Percentiles rank a stretch among this genome's conserved stretches.
Evolutionary conservation across 148 eudicot genomes (phyloP).

Genomic region (Chenopodium quinoa): DNA sequence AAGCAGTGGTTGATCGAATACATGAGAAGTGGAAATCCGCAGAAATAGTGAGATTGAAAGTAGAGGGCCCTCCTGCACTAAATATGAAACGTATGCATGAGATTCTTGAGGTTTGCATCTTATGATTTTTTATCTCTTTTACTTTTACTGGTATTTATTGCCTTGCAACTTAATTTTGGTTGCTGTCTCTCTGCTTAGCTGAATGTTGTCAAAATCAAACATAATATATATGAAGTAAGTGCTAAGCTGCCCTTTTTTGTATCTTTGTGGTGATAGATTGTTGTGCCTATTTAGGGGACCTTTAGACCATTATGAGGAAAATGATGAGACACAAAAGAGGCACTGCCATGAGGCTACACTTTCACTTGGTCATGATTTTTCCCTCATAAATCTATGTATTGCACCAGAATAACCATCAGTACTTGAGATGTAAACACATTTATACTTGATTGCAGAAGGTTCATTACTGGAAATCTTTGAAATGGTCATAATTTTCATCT

Average conservation of each 20-base stretch:
- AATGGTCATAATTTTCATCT: not conserved
- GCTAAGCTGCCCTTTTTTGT: not conserved
- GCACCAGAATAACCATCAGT: not conserved
- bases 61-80: slow-evolving; percentile 88
- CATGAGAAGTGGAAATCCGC: slow-evolving; percentile 71
- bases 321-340: not conserved
- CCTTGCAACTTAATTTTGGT: not conserved
- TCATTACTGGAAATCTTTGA: not conserved
- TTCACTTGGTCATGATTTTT: not conserved
- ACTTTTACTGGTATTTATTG: not conserved
- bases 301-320: too few relatives aligned
- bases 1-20: slow-evolving; percentile 63
- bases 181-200: not conserved
- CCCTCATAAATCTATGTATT: not conserved
- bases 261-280: not conserved
- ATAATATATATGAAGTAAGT: not conserved
- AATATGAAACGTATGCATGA: slow-evolving; percentile 92
- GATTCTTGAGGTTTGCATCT: slow-evolving; percentile 70
- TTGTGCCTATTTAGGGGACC: not conserved
- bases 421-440: not conserved
- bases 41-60: slow-evolving; percentile 74
- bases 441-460: not conserved
- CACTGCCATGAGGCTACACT: not conserved
- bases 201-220: not conserved
- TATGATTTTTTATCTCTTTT: not conserved